Evolutionary conservation across 495 filamentous ascomycete species (phyloP).

Genomic region (Neurospora sp.): DNA sequence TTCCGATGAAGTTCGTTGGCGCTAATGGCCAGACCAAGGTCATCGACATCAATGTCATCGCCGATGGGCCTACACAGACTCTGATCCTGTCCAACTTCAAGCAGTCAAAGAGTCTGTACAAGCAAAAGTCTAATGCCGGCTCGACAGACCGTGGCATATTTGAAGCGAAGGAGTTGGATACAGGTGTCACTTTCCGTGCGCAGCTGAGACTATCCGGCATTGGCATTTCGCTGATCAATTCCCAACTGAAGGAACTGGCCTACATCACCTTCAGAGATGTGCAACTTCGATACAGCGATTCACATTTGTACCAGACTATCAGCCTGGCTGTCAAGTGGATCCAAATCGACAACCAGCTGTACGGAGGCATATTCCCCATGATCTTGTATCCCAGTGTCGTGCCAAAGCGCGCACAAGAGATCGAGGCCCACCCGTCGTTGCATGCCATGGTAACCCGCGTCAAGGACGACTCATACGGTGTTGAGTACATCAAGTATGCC

Average conservation of each 20-base stretch:
- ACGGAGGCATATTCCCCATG: slow-evolving; percentile 96
- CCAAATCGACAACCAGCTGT: slow-evolving; percentile 97
- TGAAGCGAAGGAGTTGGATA: slow-evolving; percentile 86
- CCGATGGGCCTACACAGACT: slow-evolving; percentile 90
- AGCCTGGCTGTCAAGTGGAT: slow-evolving; percentile 93
- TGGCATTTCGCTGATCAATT: slow-evolving; percentile 87
- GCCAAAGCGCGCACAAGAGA: slow-evolving; percentile 93
- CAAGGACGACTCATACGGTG: slow-evolving; percentile 96
- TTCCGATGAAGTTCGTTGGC: slow-evolving; percentile 67
- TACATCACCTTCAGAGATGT: slow-evolving; percentile 93
- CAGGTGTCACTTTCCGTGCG: slow-evolving; percentile 76
- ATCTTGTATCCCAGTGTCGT: slow-evolving; percentile 97
- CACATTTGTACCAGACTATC: slow-evolving; percentile 82
- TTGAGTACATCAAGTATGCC: slow-evolving; percentile 97
- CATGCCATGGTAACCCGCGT: slow-evolving; percentile 86
- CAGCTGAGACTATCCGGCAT: slow-evolving; percentile 82
- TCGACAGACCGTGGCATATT: slow-evolving; percentile 56
- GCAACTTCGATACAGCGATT: slow-evolving; percentile 83
- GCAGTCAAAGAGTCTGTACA: slow-evolving; percentile 86
- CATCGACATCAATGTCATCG: slow-evolving; percentile 91
- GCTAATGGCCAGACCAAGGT: slow-evolving; percentile 61
- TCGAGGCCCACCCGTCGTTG: slow-evolving; percentile 90
- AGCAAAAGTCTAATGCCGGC: slow-evolving; percentile 58
- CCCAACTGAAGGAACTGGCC: slow-evolving; percentile 80
- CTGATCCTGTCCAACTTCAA: slow-evolving; percentile 92